Percentiles rank a stretch among this genome's conserved stretches.
phyloP scores from a whole-genome alignment of 1,139 yeast species.

The Yamadazyma spencermartinsiae region DNA sequence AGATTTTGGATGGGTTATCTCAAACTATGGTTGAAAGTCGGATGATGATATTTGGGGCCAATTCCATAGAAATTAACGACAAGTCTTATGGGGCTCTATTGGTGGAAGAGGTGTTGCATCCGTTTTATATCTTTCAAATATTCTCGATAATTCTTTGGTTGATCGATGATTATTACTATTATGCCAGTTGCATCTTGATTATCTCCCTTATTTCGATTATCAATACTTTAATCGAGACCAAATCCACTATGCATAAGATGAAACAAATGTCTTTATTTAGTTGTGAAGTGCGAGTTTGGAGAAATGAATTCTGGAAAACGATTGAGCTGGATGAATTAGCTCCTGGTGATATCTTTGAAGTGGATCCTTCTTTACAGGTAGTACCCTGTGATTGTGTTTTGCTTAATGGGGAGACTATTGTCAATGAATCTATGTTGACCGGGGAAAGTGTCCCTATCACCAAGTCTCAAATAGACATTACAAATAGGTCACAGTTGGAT shows the following conservation, averaged over 20 bases:
- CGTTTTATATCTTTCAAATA: slow-evolving; percentile 91
- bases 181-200: slow-evolving; percentile 87
- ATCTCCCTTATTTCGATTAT: slow-evolving; percentile 79
- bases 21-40: slow-evolving; percentile 71
- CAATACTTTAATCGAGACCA: slow-evolving; percentile 83
- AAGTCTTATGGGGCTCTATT: slow-evolving; percentile 66
- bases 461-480: slow-evolving; percentile 53
- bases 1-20: slow-evolving; percentile 69
- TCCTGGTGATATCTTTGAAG: slow-evolving; percentile 94
- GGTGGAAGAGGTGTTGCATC: slow-evolving; percentile 87
- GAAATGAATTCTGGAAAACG: slow-evolving; percentile 93
- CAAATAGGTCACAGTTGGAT: slow-evolving; percentile 37
- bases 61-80: slow-evolving; percentile 73
- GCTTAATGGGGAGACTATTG: slow-evolving; percentile 87
- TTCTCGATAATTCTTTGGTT: slow-evolving; percentile 91
- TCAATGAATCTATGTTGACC: slow-evolving; percentile 93
- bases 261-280: slow-evolving; percentile 70
- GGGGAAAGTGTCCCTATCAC: slow-evolving; percentile 98
- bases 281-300: slow-evolving; percentile 85
- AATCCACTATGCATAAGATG: slow-evolving; percentile 68
- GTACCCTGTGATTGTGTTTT: slow-evolving; percentile 91
- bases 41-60: slow-evolving; percentile 70
- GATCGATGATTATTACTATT: slow-evolving; percentile 87
- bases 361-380: slow-evolving; percentile 72
- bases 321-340: slow-evolving; percentile 78